Evolutionary conservation across 805 yeast species (phyloP).

Genomic region (Lachancea quebecensis): DNA sequence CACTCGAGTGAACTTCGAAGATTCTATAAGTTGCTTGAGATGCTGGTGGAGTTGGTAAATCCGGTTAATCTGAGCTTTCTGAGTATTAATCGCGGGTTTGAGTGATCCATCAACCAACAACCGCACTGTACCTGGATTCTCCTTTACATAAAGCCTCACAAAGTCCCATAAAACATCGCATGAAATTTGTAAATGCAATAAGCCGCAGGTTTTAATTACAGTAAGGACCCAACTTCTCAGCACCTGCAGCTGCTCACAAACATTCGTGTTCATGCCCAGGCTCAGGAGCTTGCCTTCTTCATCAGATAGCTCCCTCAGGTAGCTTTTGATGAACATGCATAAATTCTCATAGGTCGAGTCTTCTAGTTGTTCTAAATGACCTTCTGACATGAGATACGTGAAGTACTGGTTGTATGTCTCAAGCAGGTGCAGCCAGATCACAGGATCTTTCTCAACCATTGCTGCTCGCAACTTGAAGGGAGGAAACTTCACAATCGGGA

Average conservation of each 20-base stretch:
- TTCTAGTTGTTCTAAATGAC: constrained; percentile 37
- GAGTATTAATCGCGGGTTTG: constrained; percentile 25
- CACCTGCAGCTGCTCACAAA: constrained; percentile 42
- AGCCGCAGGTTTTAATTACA: constrained; percentile 45
- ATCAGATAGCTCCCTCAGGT: constrained; percentile 51
- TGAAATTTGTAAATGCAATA: constrained; percentile 47
- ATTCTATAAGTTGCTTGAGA: constrained; percentile 40
- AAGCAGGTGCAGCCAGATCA: constrained; percentile 69
- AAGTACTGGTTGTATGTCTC: constrained; percentile 55
- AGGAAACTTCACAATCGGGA: constrained; percentile 66
- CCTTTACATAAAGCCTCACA: constrained; percentile 44
- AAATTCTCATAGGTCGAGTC: constrained; percentile 53
- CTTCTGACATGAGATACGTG: constrained; percentile 37
- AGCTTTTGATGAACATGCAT: constrained; percentile 48
- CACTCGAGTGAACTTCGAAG: constrained; percentile 38
- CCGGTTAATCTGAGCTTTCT: constrained; percentile 30
- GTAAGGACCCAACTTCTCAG: constrained; percentile 46
- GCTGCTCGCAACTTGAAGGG: constrained; percentile 70
- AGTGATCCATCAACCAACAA: constrained; percentile 47
- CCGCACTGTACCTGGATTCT: constrained; percentile 40
- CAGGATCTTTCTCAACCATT: constrained; percentile 77
- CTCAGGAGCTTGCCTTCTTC: constrained; percentile 59
- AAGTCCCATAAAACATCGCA: constrained; percentile 64
- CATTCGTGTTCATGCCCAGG: constrained; percentile 68
- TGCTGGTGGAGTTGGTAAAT: constrained; percentile 44